Evolutionary conservation across 345 rosid genomes (phyloP), one percentile per base, ranked within the genome.

Genomic region (Melaleuca quinquenervia): DNA sequence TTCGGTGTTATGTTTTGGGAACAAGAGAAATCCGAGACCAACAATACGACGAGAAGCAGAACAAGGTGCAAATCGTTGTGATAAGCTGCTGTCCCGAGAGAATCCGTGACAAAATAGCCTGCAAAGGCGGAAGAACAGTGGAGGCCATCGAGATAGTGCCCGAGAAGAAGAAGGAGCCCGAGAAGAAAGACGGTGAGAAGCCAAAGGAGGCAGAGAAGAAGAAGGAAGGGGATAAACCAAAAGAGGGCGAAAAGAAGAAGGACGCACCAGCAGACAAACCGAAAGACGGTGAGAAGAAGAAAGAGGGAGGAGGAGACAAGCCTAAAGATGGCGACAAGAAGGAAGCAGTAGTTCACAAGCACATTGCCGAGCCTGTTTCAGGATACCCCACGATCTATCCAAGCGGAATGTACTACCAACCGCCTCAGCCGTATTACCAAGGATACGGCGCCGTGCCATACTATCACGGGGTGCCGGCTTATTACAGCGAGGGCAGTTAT

Each of bases 61-160:
- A 89, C 52, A 76, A 54, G 45, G 92, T 88, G 86, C 8, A 2
- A 29, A 78, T 91, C 84, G 84, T 22, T 13, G 92, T 91, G 58
- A 84, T 84, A 5, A 89, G 88, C 52, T 89, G 92, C 88, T 85
- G 88, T 62, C 93, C 92, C 0, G 92, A 91, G 14, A 88, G 83
- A 58, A 84, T 89, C 49, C 86, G 36, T 24, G 8, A 85, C 20
- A 88, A 88, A 87, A 90, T 91, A 32, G 4, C 15, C 15, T 52
- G 87, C 83, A 89, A 88, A 84, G 93, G 91, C 2, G 91, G 92
- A 10, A 70, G 84, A 4, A 45, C 85, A 6, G 78, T 91, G 7
- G 84, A 90, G 88, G 53, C 87, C 20, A 86, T 91, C 18, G 88
- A 56, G 82, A 89, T 90, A 9, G 6, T 82, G 7, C 29, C 56